These are phyloP conservation scores for Epichloe brachyelytri DNA, from an alignment of 2,329 filamentous ascomycete species.

Conservation along the genomic window DNA sequence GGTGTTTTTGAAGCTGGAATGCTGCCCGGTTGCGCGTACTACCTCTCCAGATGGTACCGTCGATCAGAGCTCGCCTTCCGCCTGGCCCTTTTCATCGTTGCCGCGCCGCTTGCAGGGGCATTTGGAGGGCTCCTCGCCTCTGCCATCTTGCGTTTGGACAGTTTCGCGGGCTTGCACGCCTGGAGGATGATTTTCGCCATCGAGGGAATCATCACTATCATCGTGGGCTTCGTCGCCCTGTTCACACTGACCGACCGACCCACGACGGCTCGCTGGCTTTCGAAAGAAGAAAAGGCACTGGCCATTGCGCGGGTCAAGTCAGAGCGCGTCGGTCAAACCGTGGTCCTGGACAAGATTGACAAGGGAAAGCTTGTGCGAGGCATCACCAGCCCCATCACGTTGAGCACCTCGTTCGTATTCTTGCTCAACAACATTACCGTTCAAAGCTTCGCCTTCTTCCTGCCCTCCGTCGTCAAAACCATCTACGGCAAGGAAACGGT, in stretches of 20 bases:
- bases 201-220: conserved; percentile 47
- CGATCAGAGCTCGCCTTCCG: conserved; percentile 54
- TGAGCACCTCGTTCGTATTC: conserved; percentile 45
- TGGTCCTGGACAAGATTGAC: conserved; percentile 52
- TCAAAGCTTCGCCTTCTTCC: conserved; percentile 57
- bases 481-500: conserved; percentile 47
- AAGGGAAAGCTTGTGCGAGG: conserved; percentile 44
- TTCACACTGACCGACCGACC: conserved; percentile 56
- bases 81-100: conserved; percentile 56
- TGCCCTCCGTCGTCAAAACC: conserved; percentile 53
- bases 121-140: conserved; percentile 56
- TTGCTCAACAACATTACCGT: conserved; percentile 58
- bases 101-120: conserved; percentile 56
- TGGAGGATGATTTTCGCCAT: conserved; percentile 63
- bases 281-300: conserved; percentile 50
- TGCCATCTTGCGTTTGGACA: conserved; percentile 47
- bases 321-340: conserved; percentile 48
- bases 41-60: conserved; percentile 60
- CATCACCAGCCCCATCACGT: conserved; percentile 49
- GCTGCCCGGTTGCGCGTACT: conserved; percentile 63
- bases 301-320: conserved; percentile 56
- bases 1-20: conserved; percentile 62
- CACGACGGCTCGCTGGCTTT: conserved; percentile 53
- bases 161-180: conserved; percentile 40
- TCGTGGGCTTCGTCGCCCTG: conserved; percentile 46